Base-by-base conservation (phyloP, 306 rosid genomes). In the Sicyos edulis region DNA sequence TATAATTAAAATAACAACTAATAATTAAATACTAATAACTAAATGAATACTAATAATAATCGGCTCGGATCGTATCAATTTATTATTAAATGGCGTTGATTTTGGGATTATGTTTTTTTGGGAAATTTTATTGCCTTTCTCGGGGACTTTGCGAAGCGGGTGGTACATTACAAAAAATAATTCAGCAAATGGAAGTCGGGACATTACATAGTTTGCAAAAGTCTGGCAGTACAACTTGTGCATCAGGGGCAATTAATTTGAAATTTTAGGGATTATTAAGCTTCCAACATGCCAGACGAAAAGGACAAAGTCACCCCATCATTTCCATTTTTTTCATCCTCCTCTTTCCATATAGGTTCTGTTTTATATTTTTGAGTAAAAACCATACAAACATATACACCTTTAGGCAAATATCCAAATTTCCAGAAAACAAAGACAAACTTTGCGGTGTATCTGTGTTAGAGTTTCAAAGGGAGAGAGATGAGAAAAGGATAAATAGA, bases 341-440 rank as follows among this genome's bases (percentile, higher is more conserved):
- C 53, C n/a, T 44, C 71, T 42, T n/a, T n/a, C n/a, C n/a, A n/a
- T n/a, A n/a, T n/a, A n/a, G n/a, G n/a, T n/a, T n/a, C n/a, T n/a
- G n/a, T n/a, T n/a, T n/a, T n/a, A n/a, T n/a, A n/a, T n/a, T n/a
- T n/a, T n/a, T n/a, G 3, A 11, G 57, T 8, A 21, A 68, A 22
- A 8, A 26, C 10, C 44, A 68, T 15, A 44, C 20, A 21, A 44
- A 44, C 72, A 8, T 32, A 19, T 15, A 26, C 3, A 22, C 42
- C 42, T 47, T 22, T 13, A 8, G 72, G 6, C 55, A 68, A 68
- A 22, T 7, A 49, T 49, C 57, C 44, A 68, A 68, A 47, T 68
- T 68, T 57, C 72, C 72, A 49, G 72, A 49, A 68, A 68, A 14
- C 44, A 49, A 37, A 47, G 50, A 66, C 56, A 14, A 22, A 12